Base-by-base conservation (phyloP, 139 green algal genomes). In the Nannochloris sp. region DNA sequence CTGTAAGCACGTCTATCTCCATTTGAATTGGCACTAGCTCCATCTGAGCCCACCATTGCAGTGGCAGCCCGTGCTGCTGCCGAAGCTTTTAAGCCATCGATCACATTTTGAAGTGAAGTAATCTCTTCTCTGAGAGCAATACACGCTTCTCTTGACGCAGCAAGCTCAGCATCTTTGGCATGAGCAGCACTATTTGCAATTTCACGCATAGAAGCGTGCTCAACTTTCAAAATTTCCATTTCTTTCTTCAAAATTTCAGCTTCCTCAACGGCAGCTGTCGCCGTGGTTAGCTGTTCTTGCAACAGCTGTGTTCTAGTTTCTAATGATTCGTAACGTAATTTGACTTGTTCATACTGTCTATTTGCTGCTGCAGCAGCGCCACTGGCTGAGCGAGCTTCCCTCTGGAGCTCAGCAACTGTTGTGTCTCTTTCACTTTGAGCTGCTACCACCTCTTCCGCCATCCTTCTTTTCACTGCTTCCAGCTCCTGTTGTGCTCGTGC, bases 241-340 rank as follows among this genome's bases (percentile, higher is more conserved):
- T 58, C 65, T 36, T 42, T 12, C 1, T 31, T 14, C 10, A 64
- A 32, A 15, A 4, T 13, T 15, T 48, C 47, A 14, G 59, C 53
- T 39, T 31, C 39, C 24, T 8, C 57, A 19, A 58, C 57, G 6
- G n/a, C 27, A 2, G 48, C 31, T 13, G 19, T 10, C n/a, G 58
- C 51, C 2, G 60, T 63, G 4, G 25, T 48, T 44, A 68, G 34
- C 47, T 67, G 32, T 19, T 38, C 32, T 45, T 62, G 44, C 32
- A 65, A 13, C 29, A 32, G 33, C 33, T 75, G 57, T 27, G 44
- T 25, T 15, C 74, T 56, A 27, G 42, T 47, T 42, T 81, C 74
- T 44, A 78, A 64, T 1, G 64, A 65, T 54, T 81, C 74, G 30
- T 74, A 74, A n/a, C 74, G 38, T 29, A 79, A 24, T 35, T 63